Evolutionary conservation across 2,329 filamentous ascomycete species (phyloP), one percentile per base, ranked within the genome.

Genomic region (Lomentospora prolificans): DNA sequence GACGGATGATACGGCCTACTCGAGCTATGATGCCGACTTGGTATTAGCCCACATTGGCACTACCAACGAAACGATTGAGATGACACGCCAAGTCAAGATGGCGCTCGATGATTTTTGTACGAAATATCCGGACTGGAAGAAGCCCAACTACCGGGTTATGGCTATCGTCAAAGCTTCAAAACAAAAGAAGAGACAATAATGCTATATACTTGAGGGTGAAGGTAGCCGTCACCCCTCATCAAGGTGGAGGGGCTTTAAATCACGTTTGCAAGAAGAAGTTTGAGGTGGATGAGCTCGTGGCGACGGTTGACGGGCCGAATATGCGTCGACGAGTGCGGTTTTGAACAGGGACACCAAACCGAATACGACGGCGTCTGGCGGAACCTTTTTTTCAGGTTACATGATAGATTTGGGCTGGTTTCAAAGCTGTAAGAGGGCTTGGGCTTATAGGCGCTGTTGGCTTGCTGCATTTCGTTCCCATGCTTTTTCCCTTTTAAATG

Each of bases 111-210:
- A 64, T 3, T 59, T 73, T n/a, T 62, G 62, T 31, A 61, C 64
- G 8, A 60, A 65, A 27, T 60, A 62, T 3, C 65, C 67, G 0
- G 57, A 58, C 12, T 73, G 69, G 67, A 62, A 46, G 10, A 64
- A 69, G 4, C 69, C 70, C 2, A 59, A 57, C 2, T 76, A 73
- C 70, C 64, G 62, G 25, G 70, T 77, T 57, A 59, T 69, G 55
- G 66, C 67, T 5, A 52, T 68, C 46, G 19, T 25, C 10, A 19
- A 22, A 9, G 17, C 41, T 25, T 24, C 41, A 46, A 46, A 46
- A 9, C 41, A 22, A 19, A 24, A 9, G 41, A 24, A 24, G 24
- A 19, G 3, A 1, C 10, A 9, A 22, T 24, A 10, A 22, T 9
- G 19, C 17, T 4, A 9, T 24, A n/a, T 19, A 6, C n/a, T 25